Percentiles rank a stretch among this genome's conserved stretches.
Conservation (phyloP, 2,329 filamentous ascomycete genomes). For the Myriosclerotinia scirpicola region DNA sequence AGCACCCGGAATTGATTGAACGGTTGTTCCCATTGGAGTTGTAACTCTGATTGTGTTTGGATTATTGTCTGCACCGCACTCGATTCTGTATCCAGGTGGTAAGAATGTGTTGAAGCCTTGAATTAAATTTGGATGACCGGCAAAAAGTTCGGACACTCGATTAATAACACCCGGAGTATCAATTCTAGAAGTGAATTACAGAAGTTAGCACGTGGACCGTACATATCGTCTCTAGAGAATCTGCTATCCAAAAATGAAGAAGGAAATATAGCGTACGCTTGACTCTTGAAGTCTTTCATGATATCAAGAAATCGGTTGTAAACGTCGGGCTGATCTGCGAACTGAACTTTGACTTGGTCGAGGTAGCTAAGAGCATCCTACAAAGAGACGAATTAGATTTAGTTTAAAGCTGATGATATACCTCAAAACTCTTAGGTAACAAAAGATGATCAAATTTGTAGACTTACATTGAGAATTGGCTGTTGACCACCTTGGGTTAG, state of each 20-base stretch:
- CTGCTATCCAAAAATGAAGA: slow-evolving; percentile 4
- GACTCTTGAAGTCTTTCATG: slow-evolving; percentile 99
- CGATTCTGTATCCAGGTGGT: slow-evolving; percentile 92
- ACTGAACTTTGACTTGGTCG: slow-evolving; percentile 97
- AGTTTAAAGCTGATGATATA: not conserved
- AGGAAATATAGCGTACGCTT: slow-evolving; percentile 63
- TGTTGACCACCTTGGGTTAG: slow-evolving; percentile 73
- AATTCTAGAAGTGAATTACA: slow-evolving; percentile 56
- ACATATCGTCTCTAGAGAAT: slow-evolving; percentile 36
- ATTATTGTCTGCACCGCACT: slow-evolving; percentile 90
- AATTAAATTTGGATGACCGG: slow-evolving; percentile 90
- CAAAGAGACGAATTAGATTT: slow-evolving; percentile 27
- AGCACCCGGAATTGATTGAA: slow-evolving; percentile 72
- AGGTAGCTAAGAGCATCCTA: slow-evolving; percentile 89
- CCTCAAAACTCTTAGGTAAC: slow-evolving; percentile 26
- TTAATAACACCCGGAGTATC: slow-evolving; percentile 98
- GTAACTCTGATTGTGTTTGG: slow-evolving; percentile 96
- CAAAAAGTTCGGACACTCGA: slow-evolving; percentile 91
- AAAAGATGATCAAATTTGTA: not conserved
- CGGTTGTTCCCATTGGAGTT: slow-evolving; percentile 95
- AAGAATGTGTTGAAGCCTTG: slow-evolving; percentile 99
- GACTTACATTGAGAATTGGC: slow-evolving; percentile 72
- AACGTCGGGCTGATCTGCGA: slow-evolving; percentile 93
- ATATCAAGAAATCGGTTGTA: slow-evolving; percentile 97
- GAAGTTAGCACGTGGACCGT: not conserved